Percentiles rank a stretch among this genome's conserved stretches.
Evolutionary conservation across 306 rosid species (phyloP).

Genomic region (Rosa multiflora): DNA sequence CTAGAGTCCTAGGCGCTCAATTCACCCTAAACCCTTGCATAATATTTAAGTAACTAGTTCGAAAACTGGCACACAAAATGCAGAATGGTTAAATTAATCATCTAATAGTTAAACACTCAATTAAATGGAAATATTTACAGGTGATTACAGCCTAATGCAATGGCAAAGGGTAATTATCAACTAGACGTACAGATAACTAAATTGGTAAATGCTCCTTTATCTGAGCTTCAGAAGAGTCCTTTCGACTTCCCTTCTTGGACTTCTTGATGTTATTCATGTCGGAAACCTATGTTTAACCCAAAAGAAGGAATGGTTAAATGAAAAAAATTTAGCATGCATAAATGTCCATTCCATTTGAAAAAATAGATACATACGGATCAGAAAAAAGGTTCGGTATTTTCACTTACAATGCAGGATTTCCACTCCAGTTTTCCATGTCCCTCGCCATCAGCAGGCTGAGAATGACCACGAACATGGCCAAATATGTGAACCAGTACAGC

Average conservation of each 20-base stretch:
- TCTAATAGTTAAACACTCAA: not conserved
- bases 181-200: not conserved
- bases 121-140: constrained; percentile 26
- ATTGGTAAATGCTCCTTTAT: constrained; percentile 21
- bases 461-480: constrained; percentile 60
- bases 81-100: not conserved
- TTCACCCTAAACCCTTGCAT: not conserved
- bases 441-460: constrained; percentile 41
- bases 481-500: constrained; percentile 83
- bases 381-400: constrained; percentile 7
- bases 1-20: not conserved
- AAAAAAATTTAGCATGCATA: not conserved
- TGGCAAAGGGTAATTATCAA: not conserved
- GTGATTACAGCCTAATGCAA: constrained; percentile 3
- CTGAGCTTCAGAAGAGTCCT: constrained; percentile 19
- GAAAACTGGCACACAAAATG: not conserved
- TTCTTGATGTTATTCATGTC: constrained; percentile 51
- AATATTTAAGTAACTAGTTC: not conserved
- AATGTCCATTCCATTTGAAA: not conserved
- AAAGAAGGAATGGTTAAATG: not conserved
- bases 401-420: constrained; percentile 86
- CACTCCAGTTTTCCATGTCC: constrained; percentile 48
- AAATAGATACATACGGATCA: not conserved
- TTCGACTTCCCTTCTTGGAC: constrained; percentile 30
- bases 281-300: constrained; percentile 49